Base-by-base conservation (phyloP, 202 grass and related monocot species). In the Cymbopogon flexuosus region DNA sequence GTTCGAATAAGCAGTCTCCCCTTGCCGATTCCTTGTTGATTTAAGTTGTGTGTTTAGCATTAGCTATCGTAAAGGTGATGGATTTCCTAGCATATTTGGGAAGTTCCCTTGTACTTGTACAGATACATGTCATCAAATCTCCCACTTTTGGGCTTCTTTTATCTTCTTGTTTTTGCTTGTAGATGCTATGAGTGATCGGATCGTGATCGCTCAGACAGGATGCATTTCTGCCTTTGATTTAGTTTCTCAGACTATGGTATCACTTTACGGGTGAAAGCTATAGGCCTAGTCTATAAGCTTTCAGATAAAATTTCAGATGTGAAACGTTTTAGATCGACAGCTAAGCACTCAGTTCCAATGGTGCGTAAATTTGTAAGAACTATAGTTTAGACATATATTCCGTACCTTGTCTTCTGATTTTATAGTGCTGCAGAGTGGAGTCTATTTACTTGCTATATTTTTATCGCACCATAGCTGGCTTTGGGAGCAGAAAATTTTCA, bases 181-280 rank as follows among this genome's bases (percentile, higher is more conserved):
- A 49, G 39, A 43, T 65, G 63, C 11, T 65, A 37, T 22, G 46
- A 58, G 77, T 31, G 51, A 42, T 51, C 24, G 5, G 47, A 13
- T 21, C 42, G 65, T 65, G 59, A n/a, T 75, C 74, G 24, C 61
- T 75, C 49, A 49, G 49, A 80, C 22, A 67, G 36, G 76, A 74
- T n/a, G 37, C 66, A 57, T 80, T 58, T 47, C 69, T 67, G 19
- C 31, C 30, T 58, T 74, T 47, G 59, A 27, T 72, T 36, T 85
- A 67, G 21, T 58, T 73, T 40, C 22, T 51, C 24, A 34, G 75
- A 60, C 18, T 41, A 46, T 81, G 72, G 54, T 76, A 59, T 56
- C 39, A 70, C 82, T 66, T 66, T 85, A 65, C 7, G 72, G 49
- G 65, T 66, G 65, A 67, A 40, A 76, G 36, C 72, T 70, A 71